Base-by-base conservation (phyloP, 1,284 basidiomycete genomes). In the Sphaerobolus stellatus region DNA sequence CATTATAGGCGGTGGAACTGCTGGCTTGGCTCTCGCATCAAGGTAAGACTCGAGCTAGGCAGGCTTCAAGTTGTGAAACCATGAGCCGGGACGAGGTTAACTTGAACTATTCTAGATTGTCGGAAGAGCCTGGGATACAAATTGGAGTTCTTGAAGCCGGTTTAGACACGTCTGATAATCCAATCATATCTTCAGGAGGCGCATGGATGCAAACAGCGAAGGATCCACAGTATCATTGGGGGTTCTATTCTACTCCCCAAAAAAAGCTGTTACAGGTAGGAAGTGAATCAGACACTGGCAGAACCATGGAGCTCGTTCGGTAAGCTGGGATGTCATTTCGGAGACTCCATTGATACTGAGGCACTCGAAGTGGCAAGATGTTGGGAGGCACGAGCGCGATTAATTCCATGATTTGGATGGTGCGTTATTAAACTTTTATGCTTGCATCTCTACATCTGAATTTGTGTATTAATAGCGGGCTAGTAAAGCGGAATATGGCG, bases 401-500 rank as follows among this genome's bases (percentile, higher is more conserved):
- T 18, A 43, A 43, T 18, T 20, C 41, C 13, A 43, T 43, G 41
- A 22, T 43, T 43, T 43, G 41, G 41, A 43, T 43, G 41, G 41
- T 22, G 28, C 22, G 11, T 43, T 18, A 13, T 22, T 4, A n/a
- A 43, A 11, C 41, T 43, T 14, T 22, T 43, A 13, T 4, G 11
- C 22, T 22, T 24, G 28, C 4, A 8, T 14, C 14, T 24, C 14
- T 43, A 6, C 18, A 14, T 4, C 13, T 18, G 16, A 43, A 11
- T 36, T 11, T 36, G 11, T 11, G 11, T 36, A 11, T 24, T 43
- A 2, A 43, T 27, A 43, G 41, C 22, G 41, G 11, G 41, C 41
- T 18, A 43, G 41, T 22, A 43, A 43, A 43, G 41, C 41, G 7
- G 41, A 43, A 43, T 43, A 43, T 43, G 41, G 28, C 20, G 41